Conservation (phyloP, 345 rosid species). For the Corymbia maculata region DNA sequence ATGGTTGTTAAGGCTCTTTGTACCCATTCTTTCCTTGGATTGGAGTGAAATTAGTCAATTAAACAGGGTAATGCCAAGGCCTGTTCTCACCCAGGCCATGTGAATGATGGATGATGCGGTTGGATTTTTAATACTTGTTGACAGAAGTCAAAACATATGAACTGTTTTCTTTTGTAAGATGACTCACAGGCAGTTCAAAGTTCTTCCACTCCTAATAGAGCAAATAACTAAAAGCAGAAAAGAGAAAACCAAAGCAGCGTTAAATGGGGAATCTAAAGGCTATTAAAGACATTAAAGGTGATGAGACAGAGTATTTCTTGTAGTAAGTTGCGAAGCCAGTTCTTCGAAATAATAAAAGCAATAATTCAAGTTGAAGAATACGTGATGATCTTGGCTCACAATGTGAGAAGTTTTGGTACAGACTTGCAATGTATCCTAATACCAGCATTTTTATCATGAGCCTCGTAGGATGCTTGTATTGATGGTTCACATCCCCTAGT, state of each 20-base stretch:
- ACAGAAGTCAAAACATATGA: background rate
- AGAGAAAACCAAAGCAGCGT: background rate
- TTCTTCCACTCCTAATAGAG: background rate
- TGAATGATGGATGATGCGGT: background rate
- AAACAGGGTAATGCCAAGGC: background rate
- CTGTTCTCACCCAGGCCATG: background rate
- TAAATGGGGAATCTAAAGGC: background rate
- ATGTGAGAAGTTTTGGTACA: background rate
- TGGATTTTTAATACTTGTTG: background rate
- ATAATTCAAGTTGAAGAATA: background rate
- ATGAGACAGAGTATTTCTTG: background rate
- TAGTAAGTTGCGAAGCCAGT: background rate
- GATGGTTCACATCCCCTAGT: background rate
- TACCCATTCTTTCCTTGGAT: background rate
- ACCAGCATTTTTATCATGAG: background rate
- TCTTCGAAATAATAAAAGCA: background rate
- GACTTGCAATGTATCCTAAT: background rate
- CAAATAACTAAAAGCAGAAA: background rate
- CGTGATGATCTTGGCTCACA: background rate
- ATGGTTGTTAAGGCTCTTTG: background rate
- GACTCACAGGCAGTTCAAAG: background rate
- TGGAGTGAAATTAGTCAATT: background rate
- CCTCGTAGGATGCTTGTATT: background rate
- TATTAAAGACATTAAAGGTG: background rate
- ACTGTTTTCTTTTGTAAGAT: background rate